Evolutionary conservation across 164 flowering plant species (phyloP).

Genomic region (Magnolia officinalis): DNA sequence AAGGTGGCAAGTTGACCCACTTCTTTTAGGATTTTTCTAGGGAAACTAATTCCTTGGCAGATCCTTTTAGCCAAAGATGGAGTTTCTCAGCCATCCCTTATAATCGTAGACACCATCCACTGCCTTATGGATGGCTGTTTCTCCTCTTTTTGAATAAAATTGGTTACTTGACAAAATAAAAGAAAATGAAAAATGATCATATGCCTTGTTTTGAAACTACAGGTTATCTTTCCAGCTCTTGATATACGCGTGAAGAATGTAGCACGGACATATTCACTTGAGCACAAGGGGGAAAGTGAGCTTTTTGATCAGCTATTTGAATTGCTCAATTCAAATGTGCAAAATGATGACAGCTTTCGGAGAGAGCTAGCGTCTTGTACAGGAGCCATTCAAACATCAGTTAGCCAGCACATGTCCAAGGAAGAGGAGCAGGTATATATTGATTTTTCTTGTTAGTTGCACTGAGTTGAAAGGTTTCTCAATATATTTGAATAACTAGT

Average conservation of each 20-base stretch:
- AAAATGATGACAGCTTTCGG: conserved; percentile 56
- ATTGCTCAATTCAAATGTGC: conserved; percentile 47
- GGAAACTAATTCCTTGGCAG: too few relatives aligned
- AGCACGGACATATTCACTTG: conserved; percentile 84
- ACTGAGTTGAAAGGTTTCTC: background rate
- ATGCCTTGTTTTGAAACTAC: conserved; percentile 11
- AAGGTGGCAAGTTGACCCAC: too few relatives aligned
- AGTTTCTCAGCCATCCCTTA: too few relatives aligned
- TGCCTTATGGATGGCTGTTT: background rate
- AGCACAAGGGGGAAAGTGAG: conserved; percentile 83
- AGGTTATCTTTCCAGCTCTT: conserved; percentile 97
- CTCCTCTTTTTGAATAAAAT: background rate
- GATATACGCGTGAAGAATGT: conserved; percentile 93
- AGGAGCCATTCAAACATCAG: conserved; percentile 79
- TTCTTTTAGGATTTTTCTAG: too few relatives aligned
- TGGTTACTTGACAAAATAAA: background rate
- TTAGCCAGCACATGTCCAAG: conserved; percentile 91
- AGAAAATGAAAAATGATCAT: too few relatives aligned
- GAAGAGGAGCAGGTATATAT: conserved; percentile 88
- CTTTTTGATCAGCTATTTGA: conserved; percentile 78
- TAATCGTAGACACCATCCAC: too few relatives aligned
- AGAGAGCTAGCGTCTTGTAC: conserved; percentile 84
- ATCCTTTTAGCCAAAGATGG: too few relatives aligned
- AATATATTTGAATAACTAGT: too few relatives aligned
- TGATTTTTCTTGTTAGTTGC: background rate